Evolutionary conservation across 768 basidiomycete species (phyloP).

Genomic region (Russula lepida): DNA sequence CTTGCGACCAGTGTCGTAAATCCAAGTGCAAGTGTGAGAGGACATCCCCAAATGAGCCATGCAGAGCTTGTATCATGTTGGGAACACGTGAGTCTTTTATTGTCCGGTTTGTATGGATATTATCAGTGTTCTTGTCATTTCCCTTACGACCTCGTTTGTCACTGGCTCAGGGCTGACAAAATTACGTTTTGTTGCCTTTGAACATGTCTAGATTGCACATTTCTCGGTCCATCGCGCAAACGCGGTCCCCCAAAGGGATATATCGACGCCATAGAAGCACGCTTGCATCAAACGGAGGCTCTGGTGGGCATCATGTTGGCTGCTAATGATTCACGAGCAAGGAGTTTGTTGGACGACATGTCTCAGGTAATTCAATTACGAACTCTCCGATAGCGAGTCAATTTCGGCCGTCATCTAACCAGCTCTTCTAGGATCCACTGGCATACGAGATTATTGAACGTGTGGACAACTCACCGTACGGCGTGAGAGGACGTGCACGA

Average conservation of each 20-base stretch:
- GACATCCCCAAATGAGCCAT: constrained; percentile 47
- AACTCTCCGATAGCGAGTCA: background rate
- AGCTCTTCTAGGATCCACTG: constrained; percentile 49
- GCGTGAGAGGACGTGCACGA: constrained; percentile 57
- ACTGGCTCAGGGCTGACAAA: constrained; percentile 14
- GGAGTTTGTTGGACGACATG: constrained; percentile 34
- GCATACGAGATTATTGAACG: constrained; percentile 74
- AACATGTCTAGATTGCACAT: constrained; percentile 54
- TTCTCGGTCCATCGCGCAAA: constrained; percentile 70
- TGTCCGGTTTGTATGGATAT: background rate
- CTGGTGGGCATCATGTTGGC: constrained; percentile 75
- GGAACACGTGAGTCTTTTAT: constrained; percentile 48
- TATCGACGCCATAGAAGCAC: constrained; percentile 89
- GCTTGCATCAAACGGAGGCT: constrained; percentile 86
- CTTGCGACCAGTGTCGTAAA: constrained; percentile 85
- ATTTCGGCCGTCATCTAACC: background rate
- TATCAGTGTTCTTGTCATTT: background rate
- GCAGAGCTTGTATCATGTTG: constrained; percentile 69
- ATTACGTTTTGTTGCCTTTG: background rate
- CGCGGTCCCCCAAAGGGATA: constrained; percentile 91
- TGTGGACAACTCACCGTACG: constrained; percentile 76
- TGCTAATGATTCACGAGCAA: constrained; percentile 32
- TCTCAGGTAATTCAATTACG: constrained; percentile 23
- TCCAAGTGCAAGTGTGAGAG: constrained; percentile 73
- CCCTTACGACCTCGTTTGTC: background rate